Evolutionary conservation across 2,329 filamentous ascomycete species (phyloP), one percentile per base, ranked within the genome.

Genomic region (Atkinsonella texensis): DNA sequence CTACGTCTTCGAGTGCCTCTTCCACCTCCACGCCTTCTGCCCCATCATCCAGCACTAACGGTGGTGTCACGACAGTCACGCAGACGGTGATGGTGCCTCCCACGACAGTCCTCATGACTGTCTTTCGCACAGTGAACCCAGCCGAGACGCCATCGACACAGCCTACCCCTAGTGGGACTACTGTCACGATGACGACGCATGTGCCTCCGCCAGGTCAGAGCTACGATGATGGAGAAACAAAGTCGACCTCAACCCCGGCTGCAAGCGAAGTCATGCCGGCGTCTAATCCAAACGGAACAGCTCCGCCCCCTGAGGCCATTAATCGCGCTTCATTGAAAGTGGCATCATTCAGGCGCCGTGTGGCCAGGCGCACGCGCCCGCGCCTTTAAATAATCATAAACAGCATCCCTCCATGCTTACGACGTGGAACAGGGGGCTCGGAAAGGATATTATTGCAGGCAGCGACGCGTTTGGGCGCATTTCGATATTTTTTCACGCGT

Each of bases 21-120:
- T 28, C 58, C 4, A 54, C 61, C 40, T 53, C 57, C 17, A 49
- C 56, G 13, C 48, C 18, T 33, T 20, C 48, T n/a, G 31, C 23
- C 44, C 0, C 44, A 17, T 35, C 38, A 35, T 49, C 57, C n/a
- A 31, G 47, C 4, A 43, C 48, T 42, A 53, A 49, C 41, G 55
- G 43, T 20, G 53, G 52, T 41, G 51, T 55, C 46, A 54, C 59
- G 44, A 65, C 66, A 7, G 66, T 67, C 39, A 67, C 70, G 10
- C 61, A 68, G 53, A 53, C 47, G 1, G 49, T 53, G 32, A 74
- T 70, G 1, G 65, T 70, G 45, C 62, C 63, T 8, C 62, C 69
- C 1, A 64, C 62, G n/a, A 69, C 71, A 1, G 62, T 70, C 9
- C 53, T 67, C n/a, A 68, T 65, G 0, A 62, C 68, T 20, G 66